Percentiles rank a stretch among this genome's conserved stretches.
These are phyloP conservation scores for Aspergillus wentii DNA, from an alignment of 495 filamentous ascomycete genomes.

Conservation along the genomic window DNA sequence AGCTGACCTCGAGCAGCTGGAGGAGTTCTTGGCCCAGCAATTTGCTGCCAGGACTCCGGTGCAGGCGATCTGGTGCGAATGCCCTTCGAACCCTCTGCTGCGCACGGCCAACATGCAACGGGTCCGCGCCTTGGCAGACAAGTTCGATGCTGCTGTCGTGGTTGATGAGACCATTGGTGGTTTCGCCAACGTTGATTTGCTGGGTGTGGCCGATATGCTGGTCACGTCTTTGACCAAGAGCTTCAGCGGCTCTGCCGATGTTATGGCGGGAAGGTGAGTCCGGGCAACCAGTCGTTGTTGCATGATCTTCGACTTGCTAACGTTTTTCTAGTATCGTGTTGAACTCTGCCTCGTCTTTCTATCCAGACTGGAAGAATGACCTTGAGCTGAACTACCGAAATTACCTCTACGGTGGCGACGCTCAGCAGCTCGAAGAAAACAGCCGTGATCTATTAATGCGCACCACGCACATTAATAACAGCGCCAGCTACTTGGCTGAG, in stretches of 20 bases:
- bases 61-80: conserved; percentile 36
- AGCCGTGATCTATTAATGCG: conserved; percentile 15
- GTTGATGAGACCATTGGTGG: conserved; percentile 47
- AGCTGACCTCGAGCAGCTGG: conserved; percentile 32
- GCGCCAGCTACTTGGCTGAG: conserved; percentile 23
- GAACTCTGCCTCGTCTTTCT: too few relatives aligned
- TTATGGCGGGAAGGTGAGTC: conserved; percentile 22
- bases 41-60: conserved; percentile 21
- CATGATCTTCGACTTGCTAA: too few relatives aligned
- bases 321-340: too few relatives aligned
- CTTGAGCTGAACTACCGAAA: conserved; percentile 7
- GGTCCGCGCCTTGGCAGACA: conserved; percentile 31
- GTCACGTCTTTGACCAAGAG: conserved; percentile 27
- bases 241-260: conserved; percentile 23
- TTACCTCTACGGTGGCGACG: conserved; percentile 14
- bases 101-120: conserved; percentile 36
- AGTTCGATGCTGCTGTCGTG: conserved; percentile 40
- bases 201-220: conserved; percentile 21
- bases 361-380: too few relatives aligned
- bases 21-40: conserved; percentile 10
- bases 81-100: conserved; percentile 43
- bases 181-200: conserved; percentile 42
- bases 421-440: conserved; percentile 16
- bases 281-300: too few relatives aligned
- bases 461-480: conserved; percentile 7